Conservation (phyloP, 306 rosid genomes). For the Canavalia ensiformis region DNA sequence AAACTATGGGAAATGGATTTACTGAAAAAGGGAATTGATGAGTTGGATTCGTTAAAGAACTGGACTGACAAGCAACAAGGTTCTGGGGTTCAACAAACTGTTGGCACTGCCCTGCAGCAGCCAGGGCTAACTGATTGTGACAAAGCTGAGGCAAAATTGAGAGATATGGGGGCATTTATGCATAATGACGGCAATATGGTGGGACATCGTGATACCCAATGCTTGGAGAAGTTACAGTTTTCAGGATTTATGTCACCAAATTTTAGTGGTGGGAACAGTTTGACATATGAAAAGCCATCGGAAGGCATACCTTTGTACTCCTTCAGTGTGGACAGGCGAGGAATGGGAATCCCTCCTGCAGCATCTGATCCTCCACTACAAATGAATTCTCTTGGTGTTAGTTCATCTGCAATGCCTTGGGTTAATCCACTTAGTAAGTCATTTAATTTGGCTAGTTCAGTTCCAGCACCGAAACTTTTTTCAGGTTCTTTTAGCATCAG, state of each 20-base stretch:
- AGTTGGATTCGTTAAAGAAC: slow-evolving; percentile 65
- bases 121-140: slow-evolving; percentile 71
- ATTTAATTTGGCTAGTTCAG: slow-evolving; percentile 88
- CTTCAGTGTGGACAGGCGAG: slow-evolving; percentile 84
- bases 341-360: slow-evolving; percentile 73
- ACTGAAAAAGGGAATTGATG: slow-evolving; percentile 75
- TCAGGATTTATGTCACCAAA: slow-evolving; percentile 92
- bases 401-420: slow-evolving; percentile 95
- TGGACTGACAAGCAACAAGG: slow-evolving; percentile 77
- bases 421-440: slow-evolving; percentile 86
- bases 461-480: slow-evolving; percentile 91
- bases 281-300: slow-evolving; percentile 81
- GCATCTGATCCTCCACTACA: slow-evolving; percentile 85
- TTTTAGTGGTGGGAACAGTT: slow-evolving; percentile 78
- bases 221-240: slow-evolving; percentile 80
- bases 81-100: slow-evolving; percentile 61
- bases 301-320: slow-evolving; percentile 97
- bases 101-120: slow-evolving; percentile 61
- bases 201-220: slow-evolving; percentile 71
- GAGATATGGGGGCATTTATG: slow-evolving; percentile 74
- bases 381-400: slow-evolving; percentile 75
- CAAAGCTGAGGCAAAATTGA: slow-evolving; percentile 73
- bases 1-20: slow-evolving; percentile 93
- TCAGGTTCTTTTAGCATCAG: slow-evolving; percentile 83
- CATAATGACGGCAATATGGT: slow-evolving; percentile 63